phyloP scores from a whole-genome alignment of 2,329 filamentous ascomycete species.

The Shiraia sp. region DNA sequence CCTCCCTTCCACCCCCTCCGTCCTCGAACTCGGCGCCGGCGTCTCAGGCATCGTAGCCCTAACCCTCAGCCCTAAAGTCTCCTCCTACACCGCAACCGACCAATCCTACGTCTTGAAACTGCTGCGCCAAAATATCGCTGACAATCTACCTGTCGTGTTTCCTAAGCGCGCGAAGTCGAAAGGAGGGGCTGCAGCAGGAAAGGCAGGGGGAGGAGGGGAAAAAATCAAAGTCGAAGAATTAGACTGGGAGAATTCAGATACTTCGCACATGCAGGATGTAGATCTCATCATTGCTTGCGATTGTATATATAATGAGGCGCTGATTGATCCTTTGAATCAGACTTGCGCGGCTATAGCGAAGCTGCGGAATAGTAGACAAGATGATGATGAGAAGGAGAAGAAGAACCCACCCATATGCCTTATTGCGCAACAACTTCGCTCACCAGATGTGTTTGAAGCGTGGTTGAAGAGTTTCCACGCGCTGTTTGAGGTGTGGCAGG shows the following conservation, averaged over 20 bases:
- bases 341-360: conserved; percentile 72
- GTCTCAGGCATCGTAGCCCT: conserved; percentile 80
- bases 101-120: conserved; percentile 81
- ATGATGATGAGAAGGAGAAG: conserved; percentile 38
- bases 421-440: conserved; percentile 85
- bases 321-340: conserved; percentile 80
- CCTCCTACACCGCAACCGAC: conserved; percentile 78
- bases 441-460: conserved; percentile 79
- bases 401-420: conserved; percentile 70
- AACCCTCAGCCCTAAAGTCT: conserved; percentile 63
- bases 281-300: conserved; percentile 84
- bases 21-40: conserved; percentile 87
- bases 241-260: conserved; percentile 77
- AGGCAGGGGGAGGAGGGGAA: conserved; percentile 1
- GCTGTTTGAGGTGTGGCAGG: conserved; percentile 74
- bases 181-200: conserved; percentile 48
- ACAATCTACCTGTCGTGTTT: conserved; percentile 53
- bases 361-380: too few relatives aligned
- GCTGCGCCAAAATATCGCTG: conserved; percentile 73
- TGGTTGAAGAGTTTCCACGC: conserved; percentile 74
- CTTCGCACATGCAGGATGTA: conserved; percentile 57
- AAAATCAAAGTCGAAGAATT: conserved; percentile 48
- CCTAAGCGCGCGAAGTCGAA: conserved; percentile 2
- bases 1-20: conserved; percentile 58
- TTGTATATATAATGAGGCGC: conserved; percentile 90